Evolutionary conservation across 352 stramenopile genomes (phyloP).

Genomic region (Phytopythium vexans): DNA sequence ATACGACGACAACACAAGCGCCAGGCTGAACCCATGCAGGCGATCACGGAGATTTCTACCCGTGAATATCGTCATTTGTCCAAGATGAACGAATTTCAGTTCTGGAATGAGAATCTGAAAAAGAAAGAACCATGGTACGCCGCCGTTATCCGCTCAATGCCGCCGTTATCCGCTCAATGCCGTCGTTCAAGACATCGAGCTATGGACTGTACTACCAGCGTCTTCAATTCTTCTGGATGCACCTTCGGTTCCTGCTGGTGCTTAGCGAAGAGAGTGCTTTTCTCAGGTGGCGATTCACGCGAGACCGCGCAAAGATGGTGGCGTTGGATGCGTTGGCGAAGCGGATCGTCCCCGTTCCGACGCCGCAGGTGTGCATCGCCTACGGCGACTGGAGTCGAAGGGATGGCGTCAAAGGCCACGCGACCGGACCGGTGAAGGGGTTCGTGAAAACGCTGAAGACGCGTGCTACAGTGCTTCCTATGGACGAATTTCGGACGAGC

Average conservation of each 20-base stretch:
- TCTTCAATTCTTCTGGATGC: slow-evolving; percentile 2
- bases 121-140: slow-evolving; percentile 5
- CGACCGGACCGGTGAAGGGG: slow-evolving; percentile 8
- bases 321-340: slow-evolving; percentile 3
- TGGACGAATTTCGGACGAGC: slow-evolving; percentile 10
- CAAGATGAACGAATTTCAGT: no score
- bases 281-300: background rate
- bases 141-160: background rate
- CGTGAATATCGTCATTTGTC: slow-evolving; percentile 2
- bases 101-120: slow-evolving; percentile 6
- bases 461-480: slow-evolving; percentile 7
- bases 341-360: background rate
- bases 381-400: no score
- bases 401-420: no score
- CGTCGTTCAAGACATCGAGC: slow-evolving; percentile 10
- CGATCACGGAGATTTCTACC: background rate
- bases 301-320: background rate
- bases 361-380: background rate
- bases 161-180: no score
- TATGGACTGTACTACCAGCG: slow-evolving; percentile 4
- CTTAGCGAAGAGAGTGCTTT: slow-evolving; percentile 1
- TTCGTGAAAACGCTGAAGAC: slow-evolving; percentile 6
- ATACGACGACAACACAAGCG: no score
- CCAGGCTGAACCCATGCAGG: background rate
- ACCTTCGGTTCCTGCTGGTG: slow-evolving; percentile 2